Evolutionary conservation across 2,329 filamentous ascomycete genomes (phyloP).

Genomic region (Leptoxyphium fumago): DNA sequence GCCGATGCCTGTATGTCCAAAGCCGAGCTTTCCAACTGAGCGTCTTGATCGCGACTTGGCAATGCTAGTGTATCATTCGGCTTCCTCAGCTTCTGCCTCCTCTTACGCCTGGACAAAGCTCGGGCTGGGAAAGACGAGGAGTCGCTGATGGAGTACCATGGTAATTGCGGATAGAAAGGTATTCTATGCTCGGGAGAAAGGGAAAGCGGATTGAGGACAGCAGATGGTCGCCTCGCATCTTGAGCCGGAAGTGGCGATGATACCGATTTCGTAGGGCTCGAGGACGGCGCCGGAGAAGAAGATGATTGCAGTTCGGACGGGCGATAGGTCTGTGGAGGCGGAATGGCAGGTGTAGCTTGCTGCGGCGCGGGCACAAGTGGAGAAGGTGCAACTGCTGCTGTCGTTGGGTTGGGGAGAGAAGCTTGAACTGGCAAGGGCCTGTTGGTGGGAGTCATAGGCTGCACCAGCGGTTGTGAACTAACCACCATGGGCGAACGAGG

Average conservation of each 20-base stretch:
- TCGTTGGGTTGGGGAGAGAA: conserved; percentile 15
- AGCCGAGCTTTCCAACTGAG: conserved; percentile 13
- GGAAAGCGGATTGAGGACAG: conserved; percentile 7
- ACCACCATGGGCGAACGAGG: conserved; percentile 30
- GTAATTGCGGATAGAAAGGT: conserved; percentile 41
- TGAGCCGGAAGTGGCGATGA: conserved; percentile 4
- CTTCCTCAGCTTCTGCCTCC: conserved; percentile 23
- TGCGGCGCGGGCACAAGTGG: conserved; percentile 5
- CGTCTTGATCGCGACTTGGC: conserved; percentile 19
- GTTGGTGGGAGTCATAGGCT: conserved; percentile 34
- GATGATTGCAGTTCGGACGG: neutral
- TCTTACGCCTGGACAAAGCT: conserved; percentile 32
- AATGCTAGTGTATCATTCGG: conserved; percentile 33
- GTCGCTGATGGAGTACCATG: conserved; percentile 45
- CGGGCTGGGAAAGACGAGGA: conserved; percentile 36
- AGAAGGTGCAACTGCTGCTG: conserved; percentile 6
- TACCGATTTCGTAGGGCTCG: neutral
- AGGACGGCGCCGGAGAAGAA: neutral
- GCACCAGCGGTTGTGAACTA: conserved; percentile 29
- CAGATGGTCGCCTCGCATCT: conserved; percentile 5
- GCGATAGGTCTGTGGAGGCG: neutral
- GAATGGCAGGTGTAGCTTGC: neutral
- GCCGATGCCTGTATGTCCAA: conserved; percentile 2
- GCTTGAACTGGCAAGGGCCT: conserved; percentile 21
- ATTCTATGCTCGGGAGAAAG: conserved; percentile 15